Base-by-base conservation (phyloP, 768 basidiomycete species). In the Rhizopogon vulgaris region DNA sequence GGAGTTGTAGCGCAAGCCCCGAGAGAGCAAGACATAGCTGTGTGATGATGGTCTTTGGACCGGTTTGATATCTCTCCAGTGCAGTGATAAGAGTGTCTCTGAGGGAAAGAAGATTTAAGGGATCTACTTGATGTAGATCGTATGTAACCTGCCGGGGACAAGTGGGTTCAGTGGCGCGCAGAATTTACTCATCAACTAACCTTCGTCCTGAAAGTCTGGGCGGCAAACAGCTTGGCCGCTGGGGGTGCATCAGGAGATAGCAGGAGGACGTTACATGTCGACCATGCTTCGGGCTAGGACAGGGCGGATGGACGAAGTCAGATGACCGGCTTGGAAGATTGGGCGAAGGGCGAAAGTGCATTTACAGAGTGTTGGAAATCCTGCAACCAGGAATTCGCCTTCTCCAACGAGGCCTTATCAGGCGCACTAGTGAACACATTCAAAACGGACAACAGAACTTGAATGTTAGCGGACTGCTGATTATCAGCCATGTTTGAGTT, bases 341-440 rank as follows among this genome's bases (percentile, higher is more conserved):
- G 65, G 66, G 63, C 82, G 79, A 81, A 71, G 82, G 78, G 80
- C 77, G 82, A 84, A 82, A 83, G 72, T 75, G 74, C 77, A 88
- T 83, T 87, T 85, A 97, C 95, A 77, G 92, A 94, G 78, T 97
- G 94, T 76, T 99, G 95, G 69, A 98, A 99, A 71, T 94, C 93
- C 74, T 94, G 88, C 56, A 99, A 85, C 94, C 94, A 97, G 59
- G 83, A 73, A 73, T 96, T 97, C 59, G 94, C 95, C 59, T 78
- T 79, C 59, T 90, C 88, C 58, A 96, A 78, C 15, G 90, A 84
- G 14, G 71, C 69, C 61, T 89, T 87, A 76, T 95, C 90, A 30
- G 95, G 89, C 49, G 85, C 84, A 54, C 83, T 78, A 58, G 78
- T 75, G 68, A 93, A 93, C 41, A 92, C 87, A 47, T 84, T 82